Conservation (phyloP, 345 rosid genomes). For the Arabis alpina region DNA sequence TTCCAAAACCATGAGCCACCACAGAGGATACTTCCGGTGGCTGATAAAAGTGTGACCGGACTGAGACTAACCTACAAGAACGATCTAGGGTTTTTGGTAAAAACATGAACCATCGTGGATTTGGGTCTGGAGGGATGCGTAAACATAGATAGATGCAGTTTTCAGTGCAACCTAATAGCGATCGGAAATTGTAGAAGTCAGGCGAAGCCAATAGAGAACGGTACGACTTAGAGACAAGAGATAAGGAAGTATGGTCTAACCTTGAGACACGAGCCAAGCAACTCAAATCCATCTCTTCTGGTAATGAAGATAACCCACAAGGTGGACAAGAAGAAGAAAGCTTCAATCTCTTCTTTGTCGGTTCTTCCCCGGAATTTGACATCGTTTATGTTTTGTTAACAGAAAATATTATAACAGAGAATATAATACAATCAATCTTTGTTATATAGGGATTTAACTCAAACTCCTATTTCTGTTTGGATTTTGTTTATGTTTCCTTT, state of each 20-base stretch:
- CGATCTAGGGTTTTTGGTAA: background rate
- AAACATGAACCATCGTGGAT: background rate
- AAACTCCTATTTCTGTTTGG: no score
- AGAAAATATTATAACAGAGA: no score
- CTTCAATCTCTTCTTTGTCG: background rate
- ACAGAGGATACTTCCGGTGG: no score
- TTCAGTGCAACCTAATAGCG: background rate
- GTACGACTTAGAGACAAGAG: conserved; percentile 2
- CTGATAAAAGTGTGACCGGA: background rate
- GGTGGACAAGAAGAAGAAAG: background rate
- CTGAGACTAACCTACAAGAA: background rate
- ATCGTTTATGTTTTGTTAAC: background rate
- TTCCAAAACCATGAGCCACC: no score
- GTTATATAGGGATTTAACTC: no score
- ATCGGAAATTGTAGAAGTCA: conserved; percentile 1
- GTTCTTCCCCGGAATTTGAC: background rate
- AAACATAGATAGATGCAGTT: background rate
- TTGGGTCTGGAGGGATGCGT: background rate
- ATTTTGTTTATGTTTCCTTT: no score
- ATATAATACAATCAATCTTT: no score
- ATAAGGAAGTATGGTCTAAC: background rate
- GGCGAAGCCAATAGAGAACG: background rate
- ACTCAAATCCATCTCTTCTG: background rate
- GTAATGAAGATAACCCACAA: background rate
- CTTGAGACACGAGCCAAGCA: conserved; percentile 1